Base-by-base conservation (phyloP, 768 basidiomycete genomes). In the Suillus occidentalis region DNA sequence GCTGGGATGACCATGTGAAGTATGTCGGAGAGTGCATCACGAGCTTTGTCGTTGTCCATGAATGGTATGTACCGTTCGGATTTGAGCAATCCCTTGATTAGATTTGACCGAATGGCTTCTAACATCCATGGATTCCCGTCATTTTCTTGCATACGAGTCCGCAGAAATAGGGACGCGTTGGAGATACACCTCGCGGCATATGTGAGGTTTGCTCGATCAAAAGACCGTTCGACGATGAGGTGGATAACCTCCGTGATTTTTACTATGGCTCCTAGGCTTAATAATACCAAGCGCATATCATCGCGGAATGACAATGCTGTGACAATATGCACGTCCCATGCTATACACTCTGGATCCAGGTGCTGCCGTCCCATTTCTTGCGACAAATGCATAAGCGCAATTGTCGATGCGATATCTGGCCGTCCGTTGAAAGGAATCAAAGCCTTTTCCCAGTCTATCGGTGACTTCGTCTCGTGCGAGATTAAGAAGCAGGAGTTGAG, bases 241-340 rank as follows among this genome's bases (percentile, higher is more conserved):
- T 49, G 42, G 22, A 75, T 66, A 13, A 73, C 70, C 18, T 76
- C 67, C 3, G 72, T 43, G n/a, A 68, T 67, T 5, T 65, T 70
- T 58, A 67, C 68, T 61, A 75, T 75, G n/a, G 65, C 55, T 43
- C 71, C 73, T 31, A 70, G 71, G 31, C 56, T 64, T 63, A 75
- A 50, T 31, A 75, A 67, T 6, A 71, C 63, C 28, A 66, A 42
- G 22, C 66, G 63, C 9, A 74, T 70, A 16, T 60, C 43, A 20
- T 66, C 66, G 6, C 43, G 75, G 22, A 70, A 65, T 12, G 71
- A 60, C 31, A 75, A 56, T 5, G 65, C 55, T 18, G 70, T 71
- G 57, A 74, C 36, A 55, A 75, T 71, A 25, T 76, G 75, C 50
- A 72, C 62, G 39, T 76, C 75, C 75, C 73, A 75, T 9, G 69